phyloP scores from a whole-genome alignment of 129 eudicot species.

The Flaveria ramosissima region DNA sequence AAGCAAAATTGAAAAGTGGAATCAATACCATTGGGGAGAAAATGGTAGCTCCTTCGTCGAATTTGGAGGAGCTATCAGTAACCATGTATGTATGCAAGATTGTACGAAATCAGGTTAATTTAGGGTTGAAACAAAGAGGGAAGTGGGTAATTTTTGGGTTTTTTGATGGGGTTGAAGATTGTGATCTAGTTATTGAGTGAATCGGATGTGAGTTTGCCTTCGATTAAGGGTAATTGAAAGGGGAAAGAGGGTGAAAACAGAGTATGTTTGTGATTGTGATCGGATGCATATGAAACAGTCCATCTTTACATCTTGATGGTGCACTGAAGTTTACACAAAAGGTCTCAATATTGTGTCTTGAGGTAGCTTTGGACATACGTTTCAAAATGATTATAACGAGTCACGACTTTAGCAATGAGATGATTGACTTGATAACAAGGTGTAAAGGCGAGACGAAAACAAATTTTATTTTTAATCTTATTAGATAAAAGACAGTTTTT shows the following conservation, averaged over 20 bases:
- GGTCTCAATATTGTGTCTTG: slow-evolving; percentile 22
- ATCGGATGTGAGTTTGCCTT: slow-evolving; percentile 18
- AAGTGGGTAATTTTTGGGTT: not conserved
- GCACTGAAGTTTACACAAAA: slow-evolving; percentile 19
- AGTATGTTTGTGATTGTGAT: slow-evolving; percentile 27
- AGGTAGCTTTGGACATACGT: not conserved
- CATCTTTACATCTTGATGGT: slow-evolving; percentile 24
- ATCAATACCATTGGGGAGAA: slow-evolving; percentile 36
- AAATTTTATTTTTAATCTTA: too few relatives aligned
- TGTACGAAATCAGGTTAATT: slow-evolving; percentile 16
- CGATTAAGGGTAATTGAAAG: slow-evolving; percentile 28
- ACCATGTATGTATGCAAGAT: slow-evolving; percentile 33
- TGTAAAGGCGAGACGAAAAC: too few relatives aligned
- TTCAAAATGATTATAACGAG: not conserved
- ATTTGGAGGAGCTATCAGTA: slow-evolving; percentile 40
- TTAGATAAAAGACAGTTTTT: too few relatives aligned
- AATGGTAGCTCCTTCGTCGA: slow-evolving; percentile 35
- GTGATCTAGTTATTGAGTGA: slow-evolving; percentile 29
- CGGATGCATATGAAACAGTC: slow-evolving; percentile 33
- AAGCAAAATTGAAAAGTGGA: not conserved
- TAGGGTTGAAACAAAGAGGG: slow-evolving; percentile 30
- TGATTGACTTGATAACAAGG: too few relatives aligned
- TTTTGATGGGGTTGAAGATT: slow-evolving; percentile 6
- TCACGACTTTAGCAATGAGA: too few relatives aligned
- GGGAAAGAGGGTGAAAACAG: slow-evolving; percentile 21